phyloP scores from a whole-genome alignment of 1,284 basidiomycete genomes.

The Tetrapyrgos nigripes region DNA sequence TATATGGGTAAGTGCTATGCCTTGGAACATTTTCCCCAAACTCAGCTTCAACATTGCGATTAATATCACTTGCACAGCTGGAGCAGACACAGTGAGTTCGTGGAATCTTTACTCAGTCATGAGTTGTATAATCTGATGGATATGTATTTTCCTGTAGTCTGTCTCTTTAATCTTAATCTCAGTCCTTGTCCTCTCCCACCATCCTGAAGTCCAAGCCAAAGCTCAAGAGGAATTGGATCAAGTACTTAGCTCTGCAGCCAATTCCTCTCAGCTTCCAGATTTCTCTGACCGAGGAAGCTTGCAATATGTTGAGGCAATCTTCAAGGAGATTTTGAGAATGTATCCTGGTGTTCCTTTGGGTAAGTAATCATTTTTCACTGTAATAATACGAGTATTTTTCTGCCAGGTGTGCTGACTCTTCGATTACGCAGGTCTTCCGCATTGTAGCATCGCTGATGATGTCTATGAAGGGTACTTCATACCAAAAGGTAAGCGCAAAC shows the following conservation, averaged over 20 bases:
- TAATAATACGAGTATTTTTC: slow-evolving; percentile 1
- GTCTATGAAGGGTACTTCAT: slow-evolving; percentile 29
- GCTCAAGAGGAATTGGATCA: slow-evolving; percentile 39
- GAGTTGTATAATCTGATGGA: not conserved
- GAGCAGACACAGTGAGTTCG: slow-evolving; percentile 35
- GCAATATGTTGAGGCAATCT: slow-evolving; percentile 39
- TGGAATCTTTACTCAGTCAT: not conserved
- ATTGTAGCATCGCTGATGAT: slow-evolving; percentile 16
- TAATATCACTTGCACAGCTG: slow-evolving; percentile 21
- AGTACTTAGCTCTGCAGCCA: slow-evolving; percentile 29
- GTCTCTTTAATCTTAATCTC: slow-evolving; percentile 26
- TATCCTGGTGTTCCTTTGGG: slow-evolving; percentile 29
- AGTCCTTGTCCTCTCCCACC: slow-evolving; percentile 35
- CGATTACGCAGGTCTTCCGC: slow-evolving; percentile 16
- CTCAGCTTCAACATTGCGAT: too few species aligned
- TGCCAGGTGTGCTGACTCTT: too few species aligned
- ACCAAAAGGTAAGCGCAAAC: slow-evolving; percentile 19
- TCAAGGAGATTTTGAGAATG: slow-evolving; percentile 40
- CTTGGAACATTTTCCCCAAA: too few species aligned
- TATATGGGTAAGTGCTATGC: slow-evolving; percentile 23
- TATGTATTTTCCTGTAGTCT: slow-evolving; percentile 17
- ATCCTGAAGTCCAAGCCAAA: slow-evolving; percentile 35
- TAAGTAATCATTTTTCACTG: too few species aligned
- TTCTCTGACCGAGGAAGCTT: slow-evolving; percentile 35
- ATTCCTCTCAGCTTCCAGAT: slow-evolving; percentile 39